Percentiles rank a stretch among this genome's conserved stretches.
These are phyloP conservation scores for Corymbia maculata DNA, from an alignment of 345 rosid genomes.

Conservation along the genomic window DNA sequence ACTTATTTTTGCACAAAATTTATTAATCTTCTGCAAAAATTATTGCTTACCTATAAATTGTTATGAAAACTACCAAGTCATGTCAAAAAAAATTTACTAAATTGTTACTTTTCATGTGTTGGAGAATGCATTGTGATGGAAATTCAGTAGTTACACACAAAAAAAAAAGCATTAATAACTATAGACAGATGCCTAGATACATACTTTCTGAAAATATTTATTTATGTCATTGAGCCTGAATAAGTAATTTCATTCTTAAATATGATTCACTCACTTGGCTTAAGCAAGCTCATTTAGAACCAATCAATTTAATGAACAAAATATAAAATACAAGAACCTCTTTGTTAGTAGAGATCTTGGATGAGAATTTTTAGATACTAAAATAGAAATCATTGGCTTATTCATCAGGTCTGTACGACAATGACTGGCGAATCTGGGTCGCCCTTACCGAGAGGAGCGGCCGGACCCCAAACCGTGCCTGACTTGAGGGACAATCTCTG, in stretches of 20 bases:
- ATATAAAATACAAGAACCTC: neutral
- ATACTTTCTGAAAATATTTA: neutral
- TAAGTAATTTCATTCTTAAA: neutral
- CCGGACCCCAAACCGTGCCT: neutral
- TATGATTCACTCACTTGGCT: neutral
- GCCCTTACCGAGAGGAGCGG: neutral
- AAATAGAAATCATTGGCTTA: neutral
- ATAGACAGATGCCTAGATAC: neutral
- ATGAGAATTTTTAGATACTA: no score
- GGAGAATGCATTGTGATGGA: neutral
- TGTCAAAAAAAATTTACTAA: neutral
- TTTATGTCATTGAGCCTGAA: neutral
- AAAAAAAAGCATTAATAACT: neutral
- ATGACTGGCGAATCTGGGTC: neutral
- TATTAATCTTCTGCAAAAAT: neutral
- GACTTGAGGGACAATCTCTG: neutral
- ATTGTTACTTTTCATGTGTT: neutral
- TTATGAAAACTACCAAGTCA: neutral
- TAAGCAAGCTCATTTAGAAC: neutral
- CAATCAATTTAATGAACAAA: neutral
- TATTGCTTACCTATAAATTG: no score
- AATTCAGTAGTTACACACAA: neutral
- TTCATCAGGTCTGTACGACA: neutral
- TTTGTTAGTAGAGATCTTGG: no score
- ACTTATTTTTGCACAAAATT: neutral